A percentile compares a stretch with the other conserved stretches of the same genome.
These are phyloP conservation scores for Trifolium dubium DNA, from an alignment of 306 rosid species.

Conservation along the genomic window DNA sequence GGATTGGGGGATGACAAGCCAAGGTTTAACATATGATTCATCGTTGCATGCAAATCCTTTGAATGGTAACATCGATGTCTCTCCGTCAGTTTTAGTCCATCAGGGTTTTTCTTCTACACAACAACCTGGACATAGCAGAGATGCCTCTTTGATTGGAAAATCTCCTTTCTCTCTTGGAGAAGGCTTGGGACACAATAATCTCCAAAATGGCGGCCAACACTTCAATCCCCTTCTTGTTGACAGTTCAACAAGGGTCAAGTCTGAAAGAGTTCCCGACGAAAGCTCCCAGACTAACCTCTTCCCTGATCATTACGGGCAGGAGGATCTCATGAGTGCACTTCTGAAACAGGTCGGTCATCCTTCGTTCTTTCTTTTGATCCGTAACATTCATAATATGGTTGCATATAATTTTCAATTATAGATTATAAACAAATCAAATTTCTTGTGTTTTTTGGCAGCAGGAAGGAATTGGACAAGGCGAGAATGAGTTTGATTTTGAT, in stretches of 20 bases:
- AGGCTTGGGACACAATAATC: constrained; percentile 50
- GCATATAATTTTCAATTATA: neutral
- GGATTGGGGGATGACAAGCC: constrained; percentile 79
- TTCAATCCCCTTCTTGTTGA: constrained; percentile 54
- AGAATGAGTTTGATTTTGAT: constrained; percentile 82
- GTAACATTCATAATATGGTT: constrained; percentile 13
- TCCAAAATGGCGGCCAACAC: constrained; percentile 60
- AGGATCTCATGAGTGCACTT: constrained; percentile 93
- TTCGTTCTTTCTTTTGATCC: constrained; percentile 5
- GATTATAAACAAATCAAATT: constrained; percentile 1
- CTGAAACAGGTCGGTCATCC: constrained; percentile 78
- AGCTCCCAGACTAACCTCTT: constrained; percentile 57
- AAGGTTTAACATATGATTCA: constrained; percentile 59
- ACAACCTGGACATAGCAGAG: constrained; percentile 56
- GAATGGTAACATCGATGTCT: constrained; percentile 65
- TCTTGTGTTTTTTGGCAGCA: constrained; percentile 64
- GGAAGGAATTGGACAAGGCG: constrained; percentile 66
- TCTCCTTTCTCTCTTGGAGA: constrained; percentile 59
- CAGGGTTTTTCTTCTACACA: constrained; percentile 73
- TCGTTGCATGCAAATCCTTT: constrained; percentile 66
- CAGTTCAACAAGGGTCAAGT: constrained; percentile 63
- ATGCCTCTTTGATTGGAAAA: constrained; percentile 51
- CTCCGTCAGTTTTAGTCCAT: constrained; percentile 68
- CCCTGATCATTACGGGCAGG: constrained; percentile 81
- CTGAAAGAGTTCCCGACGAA: constrained; percentile 68